Evolutionary conservation across 75 land plant species (phyloP), one percentile per base, ranked within the genome.

Genomic region (Pinus tabuliformis): DNA sequence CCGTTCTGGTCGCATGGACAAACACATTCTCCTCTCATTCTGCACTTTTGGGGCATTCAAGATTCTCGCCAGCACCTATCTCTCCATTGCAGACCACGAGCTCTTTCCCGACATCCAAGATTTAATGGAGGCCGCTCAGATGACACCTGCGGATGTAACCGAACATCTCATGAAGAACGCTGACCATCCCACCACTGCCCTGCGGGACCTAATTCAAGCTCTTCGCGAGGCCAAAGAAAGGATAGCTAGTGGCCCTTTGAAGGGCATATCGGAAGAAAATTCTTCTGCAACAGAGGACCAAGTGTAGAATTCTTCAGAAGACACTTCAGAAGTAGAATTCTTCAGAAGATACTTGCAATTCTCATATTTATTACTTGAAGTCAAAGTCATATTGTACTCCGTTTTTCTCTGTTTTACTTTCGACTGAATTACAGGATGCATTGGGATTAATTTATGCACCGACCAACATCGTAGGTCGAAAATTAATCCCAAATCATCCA

Each of bases 71-170:
- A 20, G 45, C 16, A 85, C 77, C 61, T 84, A 84, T n/a, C 75
- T 85, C 15, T 56, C 58, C 39, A 11, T 82, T 11, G 87, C 73
- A 21, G 59, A 62, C 36, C 85, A 78, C 60, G 39, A 54, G 30
- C 62, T 70, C 39, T 81, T 77, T 58, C 14, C 39, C 5, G 14
- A 68, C 2, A 12, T 68, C 4, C 22, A 42, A 37, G n/a, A 9
- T 68, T 21, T 83, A 73, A 58, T 86, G 28, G 45, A 45, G 16
- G 76, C 65, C 28, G 85, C 80, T 66, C 57, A 84, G 71, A 88
- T 81, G 14, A 86, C 95, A 1, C 93, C 95, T 11, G 89, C 90
- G 13, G 80, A 82, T 20, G 83, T 86, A 5, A 78, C 79, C 36
- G 89, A 86, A 79, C 39, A 77, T 16, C 70, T 88, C 20, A 36